These are phyloP conservation scores for Fonsecaea monophora DNA, from an alignment of 2,329 filamentous ascomycete genomes.

Conservation along the genomic window DNA sequence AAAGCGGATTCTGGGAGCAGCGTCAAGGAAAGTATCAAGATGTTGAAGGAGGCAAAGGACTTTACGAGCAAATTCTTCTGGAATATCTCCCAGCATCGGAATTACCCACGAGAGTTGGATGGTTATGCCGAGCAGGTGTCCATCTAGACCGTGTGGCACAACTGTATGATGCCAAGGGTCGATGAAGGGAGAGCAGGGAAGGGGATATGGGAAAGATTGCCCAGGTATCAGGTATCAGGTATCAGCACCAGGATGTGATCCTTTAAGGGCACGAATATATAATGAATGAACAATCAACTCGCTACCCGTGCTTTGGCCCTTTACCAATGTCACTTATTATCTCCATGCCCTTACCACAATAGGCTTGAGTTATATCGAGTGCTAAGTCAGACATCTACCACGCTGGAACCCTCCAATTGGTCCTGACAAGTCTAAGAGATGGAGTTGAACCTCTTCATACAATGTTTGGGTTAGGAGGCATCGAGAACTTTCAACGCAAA, in stretches of 20 bases:
- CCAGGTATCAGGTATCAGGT: conserved; percentile 5
- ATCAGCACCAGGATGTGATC: neutral
- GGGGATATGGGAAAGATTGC: conserved; percentile 20
- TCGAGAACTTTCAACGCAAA: neutral
- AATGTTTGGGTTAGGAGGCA: neutral
- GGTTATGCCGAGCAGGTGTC: conserved; percentile 58
- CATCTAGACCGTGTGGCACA: conserved; percentile 5
- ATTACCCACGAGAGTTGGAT: conserved; percentile 75
- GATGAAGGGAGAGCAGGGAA: neutral
- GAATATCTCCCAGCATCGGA: conserved; percentile 73
- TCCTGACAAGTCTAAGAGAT: no score
- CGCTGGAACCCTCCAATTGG: no score
- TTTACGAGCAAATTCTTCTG: conserved; percentile 76
- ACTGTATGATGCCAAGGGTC: neutral
- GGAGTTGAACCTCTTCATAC: neutral
- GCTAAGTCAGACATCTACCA: no score
- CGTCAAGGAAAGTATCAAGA: conserved; percentile 66
- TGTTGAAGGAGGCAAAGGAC: conserved; percentile 70
- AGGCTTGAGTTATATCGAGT: no score
- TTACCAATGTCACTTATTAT: no score
- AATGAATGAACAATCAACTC: neutral
- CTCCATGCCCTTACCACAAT: no score
- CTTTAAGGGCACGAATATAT: neutral
- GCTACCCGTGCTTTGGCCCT: no score
- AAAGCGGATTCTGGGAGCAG: conserved; percentile 53